phyloP scores from a whole-genome alignment of 345 rosid genomes.

The Camelina laxa region DNA sequence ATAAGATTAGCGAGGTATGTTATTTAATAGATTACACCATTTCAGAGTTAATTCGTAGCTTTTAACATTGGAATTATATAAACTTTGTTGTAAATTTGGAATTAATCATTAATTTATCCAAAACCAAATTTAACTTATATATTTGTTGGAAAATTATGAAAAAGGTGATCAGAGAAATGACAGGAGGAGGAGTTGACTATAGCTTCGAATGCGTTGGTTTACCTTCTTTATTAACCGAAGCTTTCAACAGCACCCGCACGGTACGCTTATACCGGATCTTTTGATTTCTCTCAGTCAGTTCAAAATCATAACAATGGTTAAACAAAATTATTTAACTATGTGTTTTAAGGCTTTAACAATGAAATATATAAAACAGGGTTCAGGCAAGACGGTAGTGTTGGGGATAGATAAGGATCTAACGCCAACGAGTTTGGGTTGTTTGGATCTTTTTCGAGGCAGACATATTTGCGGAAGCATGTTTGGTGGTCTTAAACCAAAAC shows the following conservation, averaged over 20 bases:
- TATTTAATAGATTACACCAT: background rate
- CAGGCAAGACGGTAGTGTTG: constrained; percentile 67
- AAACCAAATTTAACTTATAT: background rate
- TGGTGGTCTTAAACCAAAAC: constrained; percentile 69
- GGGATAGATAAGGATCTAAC: constrained; percentile 51
- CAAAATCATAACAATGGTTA: background rate
- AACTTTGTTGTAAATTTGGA: background rate
- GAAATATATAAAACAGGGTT: constrained; percentile 47
- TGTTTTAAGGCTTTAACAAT: background rate
- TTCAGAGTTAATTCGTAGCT: background rate
- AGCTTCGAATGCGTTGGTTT: constrained; percentile 77
- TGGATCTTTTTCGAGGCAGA: constrained; percentile 52
- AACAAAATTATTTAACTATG: background rate
- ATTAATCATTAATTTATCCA: too few relatives aligned
- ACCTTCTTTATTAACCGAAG: constrained; percentile 51
- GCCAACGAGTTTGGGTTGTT: constrained; percentile 42
- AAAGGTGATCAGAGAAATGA: constrained; percentile 64
- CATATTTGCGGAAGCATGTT: constrained; percentile 52
- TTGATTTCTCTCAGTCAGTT: background rate
- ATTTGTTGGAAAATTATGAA: background rate
- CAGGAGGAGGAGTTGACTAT: constrained; percentile 73
- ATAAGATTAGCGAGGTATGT: constrained; percentile 52
- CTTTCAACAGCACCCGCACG: constrained; percentile 56
- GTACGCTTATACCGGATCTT: constrained; percentile 19
- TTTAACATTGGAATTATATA: background rate